Base-by-base conservation (phyloP, 306 rosid species). In the Arachis stenosperma region DNA sequence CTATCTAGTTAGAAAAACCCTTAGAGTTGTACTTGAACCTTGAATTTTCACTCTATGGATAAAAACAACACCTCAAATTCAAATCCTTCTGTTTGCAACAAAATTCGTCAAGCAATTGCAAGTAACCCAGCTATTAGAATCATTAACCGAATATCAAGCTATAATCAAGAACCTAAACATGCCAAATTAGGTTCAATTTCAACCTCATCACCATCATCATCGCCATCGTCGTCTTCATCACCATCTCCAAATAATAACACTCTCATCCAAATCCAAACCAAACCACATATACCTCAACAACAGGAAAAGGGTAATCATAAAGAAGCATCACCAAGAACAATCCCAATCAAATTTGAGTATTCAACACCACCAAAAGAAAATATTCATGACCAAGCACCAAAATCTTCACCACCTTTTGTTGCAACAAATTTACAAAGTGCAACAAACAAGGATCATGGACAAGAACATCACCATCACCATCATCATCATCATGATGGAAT, bases 31-130 rank as follows among this genome's bases (percentile, higher is more conserved):
- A 33, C 37, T 33, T 33, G 37, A 22, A 22, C 27, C 27, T 22
- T 33, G 4, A 33, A 33, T 33, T 22, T 22, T 13, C 41, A 63
- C 22, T 72, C 36, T 73, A 84, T 88, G 92, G 89, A 67, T 8
- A 77, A 72, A 17, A 73, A 82, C 48, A 65, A 52, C 11, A 55
- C 8, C n/a, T 6, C 51, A 33, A 33, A 33, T 30, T 76, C 92
- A 12, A 44, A 54, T 43, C 7, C 59, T 12, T 81, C 86, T 7
- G 66, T 64, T 41, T 86, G 91, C 79, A 70, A 40, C 65, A 91
- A 83, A 82, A 70, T 89, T 72, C 86, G 84, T 50, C 61, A 42
- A n/a, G 87, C 79, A 54, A 29, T 90, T 12, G 8, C 73, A 50
- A 75, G 41, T 70, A 53, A 51, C 39, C 79, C 79, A 11, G 79